phyloP scores from a whole-genome alignment of 257 asterid genomes.

The Solanum pennellii region DNA sequence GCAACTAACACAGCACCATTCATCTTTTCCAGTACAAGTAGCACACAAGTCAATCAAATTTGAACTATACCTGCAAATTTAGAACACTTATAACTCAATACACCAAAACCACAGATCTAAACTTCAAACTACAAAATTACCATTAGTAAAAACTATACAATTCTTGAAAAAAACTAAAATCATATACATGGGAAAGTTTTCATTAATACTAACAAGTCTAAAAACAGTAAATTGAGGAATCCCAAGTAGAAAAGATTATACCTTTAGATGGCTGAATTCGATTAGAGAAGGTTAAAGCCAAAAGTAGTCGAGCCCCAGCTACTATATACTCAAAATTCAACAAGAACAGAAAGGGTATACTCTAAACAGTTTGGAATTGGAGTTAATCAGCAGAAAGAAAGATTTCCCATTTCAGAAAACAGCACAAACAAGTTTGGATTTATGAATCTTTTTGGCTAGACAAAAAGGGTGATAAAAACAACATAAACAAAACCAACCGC shows the following conservation, averaged over 20 bases:
- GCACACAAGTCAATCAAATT: constrained; percentile 5
- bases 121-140: not conserved
- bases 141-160: not conserved
- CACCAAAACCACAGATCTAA: constrained; percentile 14
- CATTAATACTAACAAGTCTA: constrained; percentile 3
- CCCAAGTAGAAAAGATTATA: constrained; percentile 2
- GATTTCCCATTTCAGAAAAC: not conserved
- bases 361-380: not conserved
- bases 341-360: not conserved
- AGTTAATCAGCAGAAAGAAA: not conserved
- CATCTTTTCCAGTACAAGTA: constrained; percentile 24
- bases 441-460: not conserved
- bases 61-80: constrained; percentile 10
- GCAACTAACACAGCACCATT: constrained; percentile 73
- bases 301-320: not conserved
- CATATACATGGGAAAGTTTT: not conserved
- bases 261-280: not conserved
- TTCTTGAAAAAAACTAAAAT: not conserved
- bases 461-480: not conserved
- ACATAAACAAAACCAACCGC: not conserved
- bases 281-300: not conserved
- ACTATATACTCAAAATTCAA: not conserved
- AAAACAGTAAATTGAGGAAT: constrained; percentile 1
- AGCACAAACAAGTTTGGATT: not conserved
- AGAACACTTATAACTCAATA: constrained; percentile 1